A percentile compares a stretch with the other conserved stretches of the same genome.
phyloP scores from a whole-genome alignment of 2,329 filamentous ascomycete genomes.

The Daldinia sp. region DNA sequence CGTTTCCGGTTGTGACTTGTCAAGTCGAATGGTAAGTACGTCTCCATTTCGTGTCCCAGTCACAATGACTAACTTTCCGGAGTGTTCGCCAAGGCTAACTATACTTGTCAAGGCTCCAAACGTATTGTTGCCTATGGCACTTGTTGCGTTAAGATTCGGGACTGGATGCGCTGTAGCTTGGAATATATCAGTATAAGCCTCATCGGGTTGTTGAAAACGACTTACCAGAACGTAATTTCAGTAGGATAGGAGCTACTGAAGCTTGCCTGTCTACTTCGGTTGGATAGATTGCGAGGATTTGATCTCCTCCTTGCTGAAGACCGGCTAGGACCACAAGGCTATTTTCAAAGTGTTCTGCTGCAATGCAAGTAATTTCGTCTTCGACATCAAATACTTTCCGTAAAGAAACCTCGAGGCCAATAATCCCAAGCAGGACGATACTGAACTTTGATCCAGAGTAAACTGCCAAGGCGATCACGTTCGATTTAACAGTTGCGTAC shows the following conservation, averaged over 20 bases:
- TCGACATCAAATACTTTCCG: slow-evolving; percentile 53
- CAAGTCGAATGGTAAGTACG: slow-evolving; percentile 56
- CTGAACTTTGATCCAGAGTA: slow-evolving; percentile 54
- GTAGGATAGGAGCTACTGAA: slow-evolving; percentile 16
- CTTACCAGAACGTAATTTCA: slow-evolving; percentile 37
- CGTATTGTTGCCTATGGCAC: slow-evolving; percentile 21
- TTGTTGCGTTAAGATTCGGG: not conserved
- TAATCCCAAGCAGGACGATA: slow-evolving; percentile 56
- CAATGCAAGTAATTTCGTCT: slow-evolving; percentile 65
- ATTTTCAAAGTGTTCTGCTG: slow-evolving; percentile 37
- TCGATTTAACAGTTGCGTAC: slow-evolving; percentile 57
- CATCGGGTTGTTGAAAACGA: not conserved
- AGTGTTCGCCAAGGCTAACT: slow-evolving; percentile 50
- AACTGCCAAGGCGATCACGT: slow-evolving; percentile 59
- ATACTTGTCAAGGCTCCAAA: slow-evolving; percentile 63
- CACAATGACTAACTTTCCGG: slow-evolving; percentile 52
- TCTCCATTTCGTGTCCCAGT: slow-evolving; percentile 66
- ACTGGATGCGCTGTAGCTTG: slow-evolving; percentile 7
- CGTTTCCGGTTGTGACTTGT: slow-evolving; percentile 34
- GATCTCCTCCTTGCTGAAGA: slow-evolving; percentile 37
- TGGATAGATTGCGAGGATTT: slow-evolving; percentile 43
- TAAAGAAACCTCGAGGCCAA: slow-evolving; percentile 51
- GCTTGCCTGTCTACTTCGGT: slow-evolving; percentile 14
- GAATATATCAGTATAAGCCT: not conserved
- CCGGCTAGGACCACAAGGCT: slow-evolving; percentile 44